A percentile compares a stretch with the other conserved stretches of the same genome.
These are phyloP conservation scores for Xylariaceae sp. DNA, from an alignment of 2,329 filamentous ascomycete species.

Conservation along the genomic window DNA sequence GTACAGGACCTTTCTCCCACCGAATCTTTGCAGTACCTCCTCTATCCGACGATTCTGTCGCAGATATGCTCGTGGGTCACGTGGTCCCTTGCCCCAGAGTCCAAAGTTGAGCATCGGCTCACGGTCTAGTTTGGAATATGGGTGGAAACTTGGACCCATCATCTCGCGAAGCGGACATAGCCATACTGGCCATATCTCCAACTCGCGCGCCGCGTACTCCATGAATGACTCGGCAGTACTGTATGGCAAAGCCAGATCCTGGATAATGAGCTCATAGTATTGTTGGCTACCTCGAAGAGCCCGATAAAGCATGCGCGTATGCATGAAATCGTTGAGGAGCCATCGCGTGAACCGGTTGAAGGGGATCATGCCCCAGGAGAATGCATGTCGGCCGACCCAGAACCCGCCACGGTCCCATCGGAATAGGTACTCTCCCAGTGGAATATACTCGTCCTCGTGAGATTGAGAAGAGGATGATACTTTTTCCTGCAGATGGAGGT, in stretches of 20 bases:
- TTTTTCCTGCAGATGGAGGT: conserved; percentile 55
- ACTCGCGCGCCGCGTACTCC: conserved; percentile 41
- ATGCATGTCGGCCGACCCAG: conserved; percentile 61
- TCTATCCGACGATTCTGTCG: conserved; percentile 57
- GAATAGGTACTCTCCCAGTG: conserved; percentile 63
- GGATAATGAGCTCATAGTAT: conserved; percentile 57
- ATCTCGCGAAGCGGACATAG: conserved; percentile 47
- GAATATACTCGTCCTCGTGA: conserved; percentile 49
- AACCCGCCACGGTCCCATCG: conserved; percentile 67
- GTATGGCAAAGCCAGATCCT: conserved; percentile 56
- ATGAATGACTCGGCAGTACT: conserved; percentile 39
- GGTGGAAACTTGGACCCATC: conserved; percentile 39
- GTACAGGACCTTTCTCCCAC: conserved; percentile 67
- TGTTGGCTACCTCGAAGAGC: conserved; percentile 59
- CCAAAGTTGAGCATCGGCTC: conserved; percentile 55
- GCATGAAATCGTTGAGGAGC: conserved; percentile 56
- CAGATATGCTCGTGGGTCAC: conserved; percentile 43
- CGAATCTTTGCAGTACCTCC: conserved; percentile 50
- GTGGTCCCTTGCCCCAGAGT: conserved; percentile 52
- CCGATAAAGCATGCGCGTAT: conserved; percentile 61
- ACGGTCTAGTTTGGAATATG: conserved; percentile 38
- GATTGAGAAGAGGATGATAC: conserved; percentile 19
- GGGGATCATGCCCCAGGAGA: conserved; percentile 53
- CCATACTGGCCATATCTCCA: conserved; percentile 52
- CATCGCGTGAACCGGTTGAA: conserved; percentile 61